Conservation (phyloP, 2,329 filamentous ascomycete species). For the Hymenoscyphus fructigenus region DNA sequence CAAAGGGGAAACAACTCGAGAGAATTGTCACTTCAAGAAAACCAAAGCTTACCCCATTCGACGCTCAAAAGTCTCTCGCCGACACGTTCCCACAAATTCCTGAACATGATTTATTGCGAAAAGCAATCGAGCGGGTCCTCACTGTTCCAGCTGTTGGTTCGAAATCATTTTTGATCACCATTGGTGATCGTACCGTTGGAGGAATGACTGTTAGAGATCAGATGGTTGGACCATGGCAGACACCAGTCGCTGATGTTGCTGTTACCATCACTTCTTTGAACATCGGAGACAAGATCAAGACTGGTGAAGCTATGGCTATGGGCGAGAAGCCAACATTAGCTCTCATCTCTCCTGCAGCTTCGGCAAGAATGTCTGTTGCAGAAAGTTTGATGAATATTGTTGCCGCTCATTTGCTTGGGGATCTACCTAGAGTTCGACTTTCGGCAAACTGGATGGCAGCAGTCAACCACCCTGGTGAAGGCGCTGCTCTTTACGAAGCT, state of each 20-base stretch:
- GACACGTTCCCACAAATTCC: conserved; percentile 45
- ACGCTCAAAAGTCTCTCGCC: conserved; percentile 63
- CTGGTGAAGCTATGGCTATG: conserved; percentile 97
- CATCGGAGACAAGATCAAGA: conserved; percentile 62
- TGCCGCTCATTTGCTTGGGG: conserved; percentile 71
- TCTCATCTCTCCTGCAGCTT: conserved; percentile 84
- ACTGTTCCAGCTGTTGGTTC: conserved; percentile 89
- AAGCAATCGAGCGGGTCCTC: conserved; percentile 80
- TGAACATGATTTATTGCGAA: conserved; percentile 45
- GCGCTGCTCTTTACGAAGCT: conserved; percentile 87
- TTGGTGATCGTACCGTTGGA: conserved; percentile 88
- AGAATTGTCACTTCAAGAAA: conserved; percentile 70
- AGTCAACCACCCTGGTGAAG: conserved; percentile 89
- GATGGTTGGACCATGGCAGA: conserved; percentile 96
- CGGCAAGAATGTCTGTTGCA: conserved; percentile 92
- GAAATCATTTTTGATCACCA: conserved; percentile 96
- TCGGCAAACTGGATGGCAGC: conserved; percentile 99
- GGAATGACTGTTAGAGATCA: conserved; percentile 88
- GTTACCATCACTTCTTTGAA: conserved; percentile 84
- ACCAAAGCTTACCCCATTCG: conserved; percentile 67
- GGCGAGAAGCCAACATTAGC: conserved; percentile 89
- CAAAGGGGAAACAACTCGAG: conserved; percentile 80
- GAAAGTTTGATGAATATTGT: conserved; percentile 93
- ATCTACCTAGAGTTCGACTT: conserved; percentile 74
- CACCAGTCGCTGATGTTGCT: conserved; percentile 88